phyloP scores from a whole-genome alignment of 2,329 filamentous ascomycete genomes.

The Colletotrichum incanum region DNA sequence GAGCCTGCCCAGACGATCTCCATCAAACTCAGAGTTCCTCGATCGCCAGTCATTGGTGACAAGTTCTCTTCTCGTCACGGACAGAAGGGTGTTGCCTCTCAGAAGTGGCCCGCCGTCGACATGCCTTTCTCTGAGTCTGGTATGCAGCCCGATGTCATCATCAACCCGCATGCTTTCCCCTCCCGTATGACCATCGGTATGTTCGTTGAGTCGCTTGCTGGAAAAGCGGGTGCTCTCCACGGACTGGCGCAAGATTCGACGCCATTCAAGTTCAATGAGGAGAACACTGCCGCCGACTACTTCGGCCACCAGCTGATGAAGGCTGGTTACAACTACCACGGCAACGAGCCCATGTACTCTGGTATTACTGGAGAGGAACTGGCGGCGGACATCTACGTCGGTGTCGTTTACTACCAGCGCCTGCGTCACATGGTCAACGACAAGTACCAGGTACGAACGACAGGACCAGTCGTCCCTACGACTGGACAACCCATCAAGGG shows the following conservation, averaged over 20 bases:
- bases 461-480: conserved; percentile 89
- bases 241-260: conserved; percentile 97
- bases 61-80: conserved; percentile 99
- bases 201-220: conserved; percentile 97
- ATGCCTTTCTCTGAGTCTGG: conserved; percentile 98
- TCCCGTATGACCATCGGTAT: conserved; percentile 99
- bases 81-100: conserved; percentile 96
- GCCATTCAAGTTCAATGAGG: conserved; percentile 94
- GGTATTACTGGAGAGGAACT: conserved; percentile 97
- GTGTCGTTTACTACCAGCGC: conserved; percentile 98
- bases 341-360: conserved; percentile 98
- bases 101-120: conserved; percentile 94
- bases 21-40: conserved; percentile 92
- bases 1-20: conserved; percentile 91
- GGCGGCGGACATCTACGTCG: conserved; percentile 94
- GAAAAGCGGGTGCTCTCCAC: conserved; percentile 94
- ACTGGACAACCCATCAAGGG: conserved; percentile 98
- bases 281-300: conserved; percentile 92
- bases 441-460: conserved; percentile 98
- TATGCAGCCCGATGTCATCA: conserved; percentile 97
- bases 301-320: conserved; percentile 96
- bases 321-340: conserved; percentile 97
- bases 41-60: conserved; percentile 94
- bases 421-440: conserved; percentile 99
- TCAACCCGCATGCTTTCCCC: conserved; percentile 99